Evolutionary conservation across 2,329 filamentous ascomycete genomes (phyloP).

Genomic region (Tolypocladium inflatum): DNA sequence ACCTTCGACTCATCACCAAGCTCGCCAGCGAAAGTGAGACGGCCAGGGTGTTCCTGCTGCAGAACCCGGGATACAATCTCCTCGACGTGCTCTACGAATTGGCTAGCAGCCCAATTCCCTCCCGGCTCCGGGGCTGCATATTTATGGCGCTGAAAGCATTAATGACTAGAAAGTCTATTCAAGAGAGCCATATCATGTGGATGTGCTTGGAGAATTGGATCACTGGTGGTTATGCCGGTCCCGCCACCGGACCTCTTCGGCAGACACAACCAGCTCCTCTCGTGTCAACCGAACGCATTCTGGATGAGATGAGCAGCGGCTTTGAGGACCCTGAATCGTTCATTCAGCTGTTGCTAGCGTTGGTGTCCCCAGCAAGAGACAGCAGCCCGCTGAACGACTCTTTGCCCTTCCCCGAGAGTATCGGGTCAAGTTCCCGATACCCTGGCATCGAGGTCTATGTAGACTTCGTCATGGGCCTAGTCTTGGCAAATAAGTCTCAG

Average conservation of each 20-base stretch:
- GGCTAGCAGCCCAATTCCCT: slow-evolving; percentile 66
- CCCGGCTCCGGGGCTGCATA: slow-evolving; percentile 70
- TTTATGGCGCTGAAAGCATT: slow-evolving; percentile 72
- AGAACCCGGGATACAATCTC: slow-evolving; percentile 55
- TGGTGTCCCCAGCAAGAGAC: slow-evolving; percentile 58
- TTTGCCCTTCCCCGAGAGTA: slow-evolving; percentile 76
- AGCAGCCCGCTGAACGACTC: slow-evolving; percentile 58
- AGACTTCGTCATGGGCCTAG: slow-evolving; percentile 77
- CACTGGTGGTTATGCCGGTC: slow-evolving; percentile 44
- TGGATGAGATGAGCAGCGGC: slow-evolving; percentile 64
- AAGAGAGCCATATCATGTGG: slow-evolving; percentile 71
- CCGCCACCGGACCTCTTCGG: slow-evolving; percentile 21
- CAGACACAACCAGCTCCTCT: slow-evolving; percentile 23
- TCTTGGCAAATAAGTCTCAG: slow-evolving; percentile 59
- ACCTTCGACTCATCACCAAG: slow-evolving; percentile 79
- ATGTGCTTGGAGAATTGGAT: slow-evolving; percentile 70
- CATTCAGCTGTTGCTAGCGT: slow-evolving; percentile 62
- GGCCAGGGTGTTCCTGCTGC: slow-evolving; percentile 66
- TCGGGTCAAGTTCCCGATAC: slow-evolving; percentile 65
- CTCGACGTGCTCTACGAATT: slow-evolving; percentile 69
- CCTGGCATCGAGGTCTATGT: slow-evolving; percentile 88
- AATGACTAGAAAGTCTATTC: slow-evolving; percentile 61
- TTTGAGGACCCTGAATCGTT: slow-evolving; percentile 85
- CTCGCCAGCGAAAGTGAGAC: slow-evolving; percentile 64
- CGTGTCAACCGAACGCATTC: slow-evolving; percentile 51